Conservation (phyloP, 768 basidiomycete genomes). For the Dictyophora rubrovolvata region DNA sequence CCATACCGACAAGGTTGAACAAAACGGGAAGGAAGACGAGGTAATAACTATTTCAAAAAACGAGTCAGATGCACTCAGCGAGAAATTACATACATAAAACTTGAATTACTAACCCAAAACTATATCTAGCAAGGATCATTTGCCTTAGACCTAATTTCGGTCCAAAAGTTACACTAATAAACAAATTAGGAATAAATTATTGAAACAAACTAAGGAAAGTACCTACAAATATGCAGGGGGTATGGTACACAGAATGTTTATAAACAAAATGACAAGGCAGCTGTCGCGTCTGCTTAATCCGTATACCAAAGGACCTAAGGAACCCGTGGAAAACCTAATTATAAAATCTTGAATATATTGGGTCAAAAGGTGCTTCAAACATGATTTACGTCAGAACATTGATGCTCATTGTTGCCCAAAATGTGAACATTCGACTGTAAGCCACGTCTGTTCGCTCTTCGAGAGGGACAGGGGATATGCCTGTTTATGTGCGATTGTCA, state of each 20-base stretch:
- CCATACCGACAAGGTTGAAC: constrained; percentile 48
- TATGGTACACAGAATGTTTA: constrained; percentile 49
- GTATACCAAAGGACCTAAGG: constrained; percentile 54
- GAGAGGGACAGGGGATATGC: constrained; percentile 2
- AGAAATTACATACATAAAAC: neutral
- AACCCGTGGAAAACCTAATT: constrained; percentile 53
- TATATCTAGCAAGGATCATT: constrained; percentile 66
- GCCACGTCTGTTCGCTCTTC: neutral
- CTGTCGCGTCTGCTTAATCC: constrained; percentile 52
- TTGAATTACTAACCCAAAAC: constrained; percentile 35
- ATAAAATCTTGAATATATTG: neutral
- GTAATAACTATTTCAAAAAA: constrained; percentile 36
- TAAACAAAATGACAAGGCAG: constrained; percentile 55
- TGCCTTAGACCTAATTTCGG: constrained; percentile 73
- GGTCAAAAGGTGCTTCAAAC: neutral
- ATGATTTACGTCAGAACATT: constrained; percentile 1
- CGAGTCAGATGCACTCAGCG: neutral
- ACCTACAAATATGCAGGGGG: constrained; percentile 55
- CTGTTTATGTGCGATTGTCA: neutral
- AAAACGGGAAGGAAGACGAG: constrained; percentile 42
- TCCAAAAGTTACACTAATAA: constrained; percentile 52
- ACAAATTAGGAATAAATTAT: neutral
- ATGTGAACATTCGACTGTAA: constrained; percentile 7
- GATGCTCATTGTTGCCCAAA: constrained; percentile 1
- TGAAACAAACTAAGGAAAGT: constrained; percentile 6